Evolutionary conservation across 208 protist species (phyloP), one percentile per base, ranked within the genome.

Genomic region (Tritrichomonas foetus): DNA sequence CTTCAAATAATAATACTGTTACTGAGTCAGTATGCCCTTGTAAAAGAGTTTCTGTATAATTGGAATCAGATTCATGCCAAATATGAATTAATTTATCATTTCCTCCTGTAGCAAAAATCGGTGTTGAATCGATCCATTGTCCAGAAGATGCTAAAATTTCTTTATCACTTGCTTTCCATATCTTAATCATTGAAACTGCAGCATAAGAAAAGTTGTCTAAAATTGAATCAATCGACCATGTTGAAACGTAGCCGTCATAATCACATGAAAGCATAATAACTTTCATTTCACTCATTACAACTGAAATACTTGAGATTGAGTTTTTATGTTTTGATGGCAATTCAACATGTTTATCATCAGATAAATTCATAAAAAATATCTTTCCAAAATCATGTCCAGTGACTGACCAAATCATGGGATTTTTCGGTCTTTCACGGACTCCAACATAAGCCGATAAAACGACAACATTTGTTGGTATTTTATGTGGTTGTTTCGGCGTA

Each of bases 1-100:
- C 78, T 16, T 89, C 78, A 36, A 89, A 89, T 11, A 53, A 25
- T 16, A 89, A 20, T 1, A 36, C 44, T 25, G 78, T 89, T 20
- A 89, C 41, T 16, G 78, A 89, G 39, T 89, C 78, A 20, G 13
- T 89, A 50, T 89, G 78, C 20, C 78, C 78, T 36, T 53, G 3
- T 16, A 89, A 57, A n/a, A 33, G 47, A 11, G 41, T 57, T 20
- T 89, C 78, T 0, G 39, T 47, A 39, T 53, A 89, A n/a, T 44
- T 89, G 1, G 47, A 41, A 39, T 89, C 47, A 57, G 33, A 25
- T 89, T 89, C 78, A 5, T 47, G 8, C 78, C 78, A 89, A 20
- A 89, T 9, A n/a, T 89, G 44, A 50, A 89, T 89, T 5, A 89
- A 57, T 3, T 89, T 89, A n/a, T 89, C 78, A 36, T 89, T 89